Percentiles rank a stretch among this genome's conserved stretches.
These are phyloP conservation scores for Penicillium salamii DNA, from an alignment of 495 filamentous ascomycete species.

Conservation along the genomic window DNA sequence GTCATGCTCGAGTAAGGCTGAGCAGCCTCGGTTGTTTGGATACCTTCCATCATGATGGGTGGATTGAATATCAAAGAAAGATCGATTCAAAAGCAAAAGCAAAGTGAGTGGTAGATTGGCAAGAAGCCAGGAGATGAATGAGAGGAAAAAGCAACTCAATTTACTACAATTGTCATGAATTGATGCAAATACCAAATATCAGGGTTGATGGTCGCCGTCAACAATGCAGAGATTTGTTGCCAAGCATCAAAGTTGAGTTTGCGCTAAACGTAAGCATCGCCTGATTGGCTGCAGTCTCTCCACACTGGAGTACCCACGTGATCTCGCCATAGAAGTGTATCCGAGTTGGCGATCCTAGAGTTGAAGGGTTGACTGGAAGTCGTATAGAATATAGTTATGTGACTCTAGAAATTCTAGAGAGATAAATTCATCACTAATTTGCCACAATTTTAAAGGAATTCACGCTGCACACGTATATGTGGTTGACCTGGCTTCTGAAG, in stretches of 20 bases:
- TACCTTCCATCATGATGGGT: conserved; percentile 22
- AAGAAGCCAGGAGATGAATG: not conserved
- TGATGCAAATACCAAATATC: not conserved
- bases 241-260: conserved; percentile 4
- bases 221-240: conserved; percentile 18
- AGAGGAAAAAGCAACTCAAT: not conserved
- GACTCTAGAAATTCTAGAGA: no score
- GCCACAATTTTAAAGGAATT: no score
- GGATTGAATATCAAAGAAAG: not conserved
- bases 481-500: no score
- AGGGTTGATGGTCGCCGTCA: not conserved
- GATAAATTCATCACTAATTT: no score
- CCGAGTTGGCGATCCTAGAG: no score
- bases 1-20: conserved; percentile 45
- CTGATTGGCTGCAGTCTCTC: not conserved
- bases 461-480: no score
- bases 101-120: not conserved
- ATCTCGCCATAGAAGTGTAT: no score
- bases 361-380: no score
- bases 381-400: no score
- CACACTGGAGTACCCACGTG: no score
- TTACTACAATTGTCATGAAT: not conserved
- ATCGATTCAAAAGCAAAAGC: not conserved
- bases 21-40: conserved; percentile 19
- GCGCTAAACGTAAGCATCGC: not conserved